These are phyloP conservation scores for Boletus insuetus DNA, from an alignment of 768 basidiomycete species.

Conservation along the genomic window DNA sequence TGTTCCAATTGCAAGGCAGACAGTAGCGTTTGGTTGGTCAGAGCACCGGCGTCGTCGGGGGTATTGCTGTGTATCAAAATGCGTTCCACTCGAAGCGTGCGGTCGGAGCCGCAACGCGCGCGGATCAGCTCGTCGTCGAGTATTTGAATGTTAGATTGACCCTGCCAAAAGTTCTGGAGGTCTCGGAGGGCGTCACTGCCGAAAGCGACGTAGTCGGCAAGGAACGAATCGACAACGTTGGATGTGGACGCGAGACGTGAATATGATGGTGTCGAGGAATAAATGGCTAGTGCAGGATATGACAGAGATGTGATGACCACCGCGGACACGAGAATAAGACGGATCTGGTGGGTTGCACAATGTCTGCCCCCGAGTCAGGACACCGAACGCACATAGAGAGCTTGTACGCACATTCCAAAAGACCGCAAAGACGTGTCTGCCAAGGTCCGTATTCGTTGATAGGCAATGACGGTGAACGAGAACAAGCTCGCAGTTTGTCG, in stretches of 20 bases:
- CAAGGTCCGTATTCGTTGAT: conserved; percentile 37
- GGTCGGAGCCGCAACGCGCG: conserved; percentile 66
- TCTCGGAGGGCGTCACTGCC: conserved; percentile 57
- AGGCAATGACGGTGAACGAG: conserved; percentile 15
- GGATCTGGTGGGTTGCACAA: conserved; percentile 87
- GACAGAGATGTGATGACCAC: conserved; percentile 87
- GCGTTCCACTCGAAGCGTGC: conserved; percentile 74
- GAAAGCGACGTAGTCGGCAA: conserved; percentile 50
- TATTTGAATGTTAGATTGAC: conserved; percentile 57
- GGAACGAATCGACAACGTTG: conserved; percentile 61
- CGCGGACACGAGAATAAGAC: conserved; percentile 82
- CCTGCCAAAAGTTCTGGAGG: conserved; percentile 70
- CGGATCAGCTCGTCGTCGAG: conserved; percentile 70
- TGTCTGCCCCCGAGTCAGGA: conserved; percentile 48
- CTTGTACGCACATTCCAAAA: conserved; percentile 73
- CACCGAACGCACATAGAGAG: not conserved
- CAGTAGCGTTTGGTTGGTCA: conserved; percentile 60
- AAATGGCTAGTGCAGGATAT: conserved; percentile 86
- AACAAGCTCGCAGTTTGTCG: conserved; percentile 18
- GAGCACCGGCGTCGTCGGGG: conserved; percentile 44
- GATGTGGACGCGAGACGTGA: conserved; percentile 51
- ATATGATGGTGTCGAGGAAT: conserved; percentile 69
- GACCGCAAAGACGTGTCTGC: conserved; percentile 58
- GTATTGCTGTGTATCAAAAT: conserved; percentile 60
- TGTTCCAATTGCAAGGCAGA: conserved; percentile 65